phyloP scores from a whole-genome alignment of 2,329 filamentous ascomycete genomes.

The Ophiostoma ips region DNA sequence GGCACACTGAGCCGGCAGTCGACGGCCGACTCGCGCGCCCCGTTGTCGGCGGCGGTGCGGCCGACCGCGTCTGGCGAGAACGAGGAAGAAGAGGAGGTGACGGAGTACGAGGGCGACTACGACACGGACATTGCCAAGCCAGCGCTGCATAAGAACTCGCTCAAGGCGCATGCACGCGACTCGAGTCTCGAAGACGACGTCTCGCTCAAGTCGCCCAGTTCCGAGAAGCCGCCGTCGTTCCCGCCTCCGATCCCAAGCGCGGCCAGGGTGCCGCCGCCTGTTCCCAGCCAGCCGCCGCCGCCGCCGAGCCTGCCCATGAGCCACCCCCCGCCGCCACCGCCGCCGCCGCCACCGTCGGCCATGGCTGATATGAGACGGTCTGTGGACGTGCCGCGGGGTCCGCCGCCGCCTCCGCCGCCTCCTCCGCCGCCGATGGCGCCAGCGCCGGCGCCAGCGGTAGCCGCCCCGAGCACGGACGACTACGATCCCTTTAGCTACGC shows the following conservation, averaged over 20 bases:
- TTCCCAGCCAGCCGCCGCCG: conserved; percentile 37
- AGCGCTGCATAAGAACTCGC: conserved; percentile 82
- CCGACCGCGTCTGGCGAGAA: conserved; percentile 33
- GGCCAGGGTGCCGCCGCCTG: conserved; percentile 49
- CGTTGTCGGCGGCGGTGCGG: conserved; percentile 28
- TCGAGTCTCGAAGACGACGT: conserved; percentile 60
- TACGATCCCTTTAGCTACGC: conserved; percentile 54
- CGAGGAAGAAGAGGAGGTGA: conserved; percentile 65
- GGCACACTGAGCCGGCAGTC: conserved; percentile 41
- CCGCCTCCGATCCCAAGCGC: conserved; percentile 46
- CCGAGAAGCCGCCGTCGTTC: conserved; percentile 28
- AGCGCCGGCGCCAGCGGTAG: conserved; percentile 50
- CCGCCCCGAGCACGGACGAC: conserved; percentile 41
- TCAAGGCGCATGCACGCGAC: conserved; percentile 69
- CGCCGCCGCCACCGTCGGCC: conserved; percentile 23
- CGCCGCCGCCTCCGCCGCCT: conserved; percentile 52
- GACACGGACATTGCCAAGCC: conserved; percentile 95
- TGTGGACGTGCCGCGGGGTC: conserved; percentile 54
- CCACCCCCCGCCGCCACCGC: conserved; percentile 36
- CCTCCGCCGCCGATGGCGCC: conserved; percentile 32
- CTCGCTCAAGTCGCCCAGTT: conserved; percentile 41
- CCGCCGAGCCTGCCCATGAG: conserved; percentile 16
- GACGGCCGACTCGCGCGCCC: conserved; percentile 37
- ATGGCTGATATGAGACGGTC: conserved; percentile 44
- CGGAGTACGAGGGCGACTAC: conserved; percentile 94